These are phyloP conservation scores for Butyriboletus loyo DNA, from an alignment of 768 basidiomycete species.

Conservation along the genomic window DNA sequence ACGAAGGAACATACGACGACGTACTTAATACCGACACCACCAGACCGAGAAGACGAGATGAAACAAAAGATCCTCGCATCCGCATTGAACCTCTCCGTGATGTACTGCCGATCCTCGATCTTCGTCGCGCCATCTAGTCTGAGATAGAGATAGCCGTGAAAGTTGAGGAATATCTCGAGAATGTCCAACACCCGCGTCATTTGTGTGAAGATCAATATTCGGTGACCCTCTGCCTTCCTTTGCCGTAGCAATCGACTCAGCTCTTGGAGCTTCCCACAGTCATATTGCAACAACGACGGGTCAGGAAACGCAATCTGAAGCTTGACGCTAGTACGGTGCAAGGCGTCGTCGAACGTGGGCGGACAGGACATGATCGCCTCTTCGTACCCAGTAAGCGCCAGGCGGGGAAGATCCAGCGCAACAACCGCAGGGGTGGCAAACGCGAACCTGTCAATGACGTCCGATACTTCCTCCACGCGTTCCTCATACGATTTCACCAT, in stretches of 20 bases:
- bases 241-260: conserved; percentile 76
- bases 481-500: conserved; percentile 62
- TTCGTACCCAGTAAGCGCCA: conserved; percentile 52
- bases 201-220: conserved; percentile 93
- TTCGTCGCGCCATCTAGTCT: conserved; percentile 94
- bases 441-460: conserved; percentile 64
- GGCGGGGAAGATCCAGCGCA: conserved; percentile 65
- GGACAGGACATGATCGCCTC: conserved; percentile 28
- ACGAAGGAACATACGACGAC: conserved; percentile 28
- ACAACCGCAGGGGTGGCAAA: conserved; percentile 80
- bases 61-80: conserved; percentile 82
- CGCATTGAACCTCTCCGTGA: conserved; percentile 84
- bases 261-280: conserved; percentile 92
- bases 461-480: conserved; percentile 54
- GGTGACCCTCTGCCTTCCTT: conserved; percentile 84
- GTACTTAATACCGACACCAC: conserved; percentile 94
- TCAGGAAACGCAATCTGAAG: conserved; percentile 94
- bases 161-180: conserved; percentile 87
- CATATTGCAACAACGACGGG: conserved; percentile 84
- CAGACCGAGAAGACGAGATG: conserved; percentile 76
- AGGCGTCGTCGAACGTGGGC: conserved; percentile 56
- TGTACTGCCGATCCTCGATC: conserved; percentile 90
- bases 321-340: conserved; percentile 77
- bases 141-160: conserved; percentile 90
- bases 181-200: conserved; percentile 96